Base-by-base conservation (phyloP, 306 rosid species). In the Quercus glauca region DNA sequence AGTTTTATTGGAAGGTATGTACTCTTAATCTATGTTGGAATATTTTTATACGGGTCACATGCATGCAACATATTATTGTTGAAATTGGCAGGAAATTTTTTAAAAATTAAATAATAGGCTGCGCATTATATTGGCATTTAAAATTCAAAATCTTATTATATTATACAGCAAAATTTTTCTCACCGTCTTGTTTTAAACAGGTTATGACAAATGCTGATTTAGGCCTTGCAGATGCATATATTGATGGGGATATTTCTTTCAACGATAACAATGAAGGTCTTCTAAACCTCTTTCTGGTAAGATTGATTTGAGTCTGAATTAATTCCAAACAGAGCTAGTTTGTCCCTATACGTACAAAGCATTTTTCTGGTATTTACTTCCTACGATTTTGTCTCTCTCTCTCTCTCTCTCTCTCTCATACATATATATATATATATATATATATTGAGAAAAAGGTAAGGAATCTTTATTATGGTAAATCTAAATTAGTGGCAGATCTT, bases 141-240 rank as follows among this genome's bases (percentile, higher is more conserved):
- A 49, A 49, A 49, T 49, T 49, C 17, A 49, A 49, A 49, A 49
- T 49, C 53, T 49, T 12, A 12, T 10, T 49, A 49, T 49, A 12
- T 49, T 49, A 49, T 49, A 49, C 17, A 0, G 17, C 53, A 37
- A 37, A 37, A 7, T 37, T 37, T 37, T 37, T 37, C 45, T 37
- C 45, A 37, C 45, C 45, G 8, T 37, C 51, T 10, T 20, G 0
- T 78, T 74, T 68, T 73, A 81, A 53, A 77, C 91, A 93, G 98
- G 86, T 91, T 60, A 90, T 87, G 90, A 86, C 98, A 35, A 93
- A 83, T 68, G 97, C 98, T 33, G 98, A 93, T 84, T 87, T 93
- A 86, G 98, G 97, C 92, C 88, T 93, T 45, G 98, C 97, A 19
- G 98, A 93, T 83, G 95, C 98, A 70, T 93, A 89, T 79, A 88